Percentiles rank a stretch among this genome's conserved stretches.
These are phyloP conservation scores for Colletotrichum echinochloae DNA, from an alignment of 2,329 filamentous ascomycete genomes.

Conservation along the genomic window DNA sequence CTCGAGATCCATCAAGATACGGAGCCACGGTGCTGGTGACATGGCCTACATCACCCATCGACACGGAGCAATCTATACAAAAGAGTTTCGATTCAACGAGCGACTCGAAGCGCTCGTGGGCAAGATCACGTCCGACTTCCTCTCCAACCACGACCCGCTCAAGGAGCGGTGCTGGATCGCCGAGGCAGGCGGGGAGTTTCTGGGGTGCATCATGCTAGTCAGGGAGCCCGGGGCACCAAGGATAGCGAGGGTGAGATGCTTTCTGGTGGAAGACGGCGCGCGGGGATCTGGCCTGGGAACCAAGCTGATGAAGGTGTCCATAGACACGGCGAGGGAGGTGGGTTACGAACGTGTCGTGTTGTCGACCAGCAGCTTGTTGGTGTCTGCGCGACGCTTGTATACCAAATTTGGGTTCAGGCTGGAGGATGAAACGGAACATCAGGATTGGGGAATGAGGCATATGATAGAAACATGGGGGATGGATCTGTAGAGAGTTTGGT, in stretches of 20 bases:
- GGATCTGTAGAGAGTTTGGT: background rate
- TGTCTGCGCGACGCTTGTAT: slow-evolving; percentile 42
- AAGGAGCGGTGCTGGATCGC: slow-evolving; percentile 48
- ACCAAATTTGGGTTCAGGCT: slow-evolving; percentile 41
- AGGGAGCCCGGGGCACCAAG: slow-evolving; percentile 33
- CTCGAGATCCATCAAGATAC: slow-evolving; percentile 6
- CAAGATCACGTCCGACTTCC: slow-evolving; percentile 45
- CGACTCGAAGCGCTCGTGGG: slow-evolving; percentile 44
- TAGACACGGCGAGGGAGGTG: slow-evolving; percentile 42
- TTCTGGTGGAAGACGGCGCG: slow-evolving; percentile 44
- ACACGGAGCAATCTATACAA: slow-evolving; percentile 44
- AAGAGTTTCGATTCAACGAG: slow-evolving; percentile 41
- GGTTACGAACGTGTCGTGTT: slow-evolving; percentile 42
- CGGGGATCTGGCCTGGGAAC: slow-evolving; percentile 43
- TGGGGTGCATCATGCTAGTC: slow-evolving; percentile 45
- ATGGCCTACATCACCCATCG: slow-evolving; percentile 46
- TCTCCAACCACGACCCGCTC: slow-evolving; percentile 43
- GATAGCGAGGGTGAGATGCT: slow-evolving; percentile 44
- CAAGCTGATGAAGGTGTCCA: slow-evolving; percentile 37
- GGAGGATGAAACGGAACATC: slow-evolving; percentile 11
- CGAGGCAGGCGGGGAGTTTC: slow-evolving; percentile 43
- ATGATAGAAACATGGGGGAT: slow-evolving; percentile 37
- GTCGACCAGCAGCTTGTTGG: slow-evolving; percentile 41
- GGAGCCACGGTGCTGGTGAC: slow-evolving; percentile 43
- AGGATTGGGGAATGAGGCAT: background rate